These are phyloP conservation scores for Rhizophora mangle DNA, from an alignment of 345 rosid species.

Conservation along the genomic window DNA sequence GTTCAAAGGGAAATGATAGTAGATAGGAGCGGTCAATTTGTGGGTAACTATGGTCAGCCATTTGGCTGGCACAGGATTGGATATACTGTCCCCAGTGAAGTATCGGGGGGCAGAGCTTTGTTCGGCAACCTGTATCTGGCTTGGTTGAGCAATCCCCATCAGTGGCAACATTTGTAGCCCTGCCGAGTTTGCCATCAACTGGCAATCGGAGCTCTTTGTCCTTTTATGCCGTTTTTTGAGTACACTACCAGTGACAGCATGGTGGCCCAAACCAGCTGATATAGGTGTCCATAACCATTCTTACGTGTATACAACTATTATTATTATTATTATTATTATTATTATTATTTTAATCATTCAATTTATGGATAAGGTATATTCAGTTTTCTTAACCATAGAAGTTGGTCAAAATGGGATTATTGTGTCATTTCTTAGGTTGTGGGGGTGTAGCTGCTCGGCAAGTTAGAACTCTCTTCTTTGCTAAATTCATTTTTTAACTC, in stretches of 20 bases:
- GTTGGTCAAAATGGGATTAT: neutral
- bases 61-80: slow-evolving; percentile 30
- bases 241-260: neutral
- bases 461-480: too few relatives aligned
- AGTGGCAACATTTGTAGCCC: slow-evolving; percentile 44
- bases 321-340: neutral
- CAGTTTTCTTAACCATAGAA: neutral
- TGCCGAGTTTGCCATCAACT: slow-evolving; percentile 24
- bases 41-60: slow-evolving; percentile 17
- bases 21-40: slow-evolving; percentile 24
- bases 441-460: too few relatives aligned
- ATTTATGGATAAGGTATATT: neutral
- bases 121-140: slow-evolving; percentile 14
- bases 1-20: slow-evolving; percentile 23
- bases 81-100: slow-evolving; percentile 16
- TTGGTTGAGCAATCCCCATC: slow-evolving; percentile 29
- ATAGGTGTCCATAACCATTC: slow-evolving; percentile 1
- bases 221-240: slow-evolving; percentile 28
- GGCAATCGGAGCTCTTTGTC: slow-evolving; percentile 29
- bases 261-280: neutral
- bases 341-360: neutral
- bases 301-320: slow-evolving; percentile 6
- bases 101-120: slow-evolving; percentile 29
- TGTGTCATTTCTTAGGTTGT: neutral
- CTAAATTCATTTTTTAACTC: too few relatives aligned